A percentile compares a stretch with the other conserved stretches of the same genome.
These are phyloP conservation scores for Aspergillus hiratsukae DNA, from an alignment of 2,329 filamentous ascomycete genomes.

Conservation along the genomic window DNA sequence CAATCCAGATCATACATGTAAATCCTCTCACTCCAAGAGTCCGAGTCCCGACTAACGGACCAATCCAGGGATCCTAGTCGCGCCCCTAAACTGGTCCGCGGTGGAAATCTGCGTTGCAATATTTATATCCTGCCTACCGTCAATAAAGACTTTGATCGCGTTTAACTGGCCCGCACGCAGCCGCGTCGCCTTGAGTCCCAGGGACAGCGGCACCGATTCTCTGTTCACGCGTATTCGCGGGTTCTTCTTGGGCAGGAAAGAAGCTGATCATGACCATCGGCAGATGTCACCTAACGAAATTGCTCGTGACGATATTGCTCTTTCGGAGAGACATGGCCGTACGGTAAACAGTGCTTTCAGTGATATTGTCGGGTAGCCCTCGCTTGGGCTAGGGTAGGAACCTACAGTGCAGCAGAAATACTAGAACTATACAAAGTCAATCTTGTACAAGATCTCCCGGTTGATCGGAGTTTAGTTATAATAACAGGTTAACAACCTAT, in stretches of 20 bases:
- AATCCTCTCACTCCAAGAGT: background rate
- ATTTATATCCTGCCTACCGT: constrained; percentile 20
- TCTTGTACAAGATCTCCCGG: no score
- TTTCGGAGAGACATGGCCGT: background rate
- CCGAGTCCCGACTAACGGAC: background rate
- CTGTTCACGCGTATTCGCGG: background rate
- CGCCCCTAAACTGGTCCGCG: constrained; percentile 19
- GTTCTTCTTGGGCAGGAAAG: background rate
- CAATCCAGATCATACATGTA: constrained; percentile 16
- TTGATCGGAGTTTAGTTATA: background rate
- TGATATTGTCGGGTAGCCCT: background rate
- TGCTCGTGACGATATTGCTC: background rate
- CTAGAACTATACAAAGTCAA: no score
- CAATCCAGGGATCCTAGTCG: constrained; percentile 13
- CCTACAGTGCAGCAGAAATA: no score
- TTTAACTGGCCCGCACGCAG: constrained; percentile 10
- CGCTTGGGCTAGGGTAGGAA: no score
- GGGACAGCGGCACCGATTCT: background rate
- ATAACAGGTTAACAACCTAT: background rate
- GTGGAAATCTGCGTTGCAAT: constrained; percentile 17
- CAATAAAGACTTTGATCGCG: constrained; percentile 16
- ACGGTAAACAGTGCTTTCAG: background rate
- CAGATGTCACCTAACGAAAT: background rate
- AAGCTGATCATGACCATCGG: background rate
- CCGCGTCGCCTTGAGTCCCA: background rate